These are phyloP conservation scores for Dujonia santamariae DNA, from an alignment of 1,139 yeast species.

Conservation along the genomic window DNA sequence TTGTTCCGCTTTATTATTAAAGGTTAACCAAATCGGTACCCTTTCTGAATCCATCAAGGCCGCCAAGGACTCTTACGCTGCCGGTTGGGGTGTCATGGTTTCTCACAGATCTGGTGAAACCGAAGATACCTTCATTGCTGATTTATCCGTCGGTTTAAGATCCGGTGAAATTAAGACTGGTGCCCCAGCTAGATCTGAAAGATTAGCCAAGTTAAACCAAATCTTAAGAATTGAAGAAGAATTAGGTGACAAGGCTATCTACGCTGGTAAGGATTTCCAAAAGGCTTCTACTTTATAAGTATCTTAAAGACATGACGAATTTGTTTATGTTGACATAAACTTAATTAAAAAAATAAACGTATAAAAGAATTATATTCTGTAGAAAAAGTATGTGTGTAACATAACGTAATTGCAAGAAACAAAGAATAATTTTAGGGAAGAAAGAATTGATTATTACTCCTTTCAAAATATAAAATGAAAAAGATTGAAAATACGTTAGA, in stretches of 20 bases:
- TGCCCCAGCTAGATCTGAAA: conserved; percentile 99
- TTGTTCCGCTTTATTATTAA: conserved; percentile 87
- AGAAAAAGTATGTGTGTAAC: not conserved
- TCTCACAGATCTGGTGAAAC: conserved; percentile 99
- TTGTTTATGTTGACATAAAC: no score
- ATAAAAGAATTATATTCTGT: not conserved
- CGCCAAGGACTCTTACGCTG: conserved; percentile 84
- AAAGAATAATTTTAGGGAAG: no score
- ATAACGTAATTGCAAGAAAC: conserved; percentile 2
- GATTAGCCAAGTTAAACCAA: conserved; percentile 97
- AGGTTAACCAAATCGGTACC: conserved; percentile 96
- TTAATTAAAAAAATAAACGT: not conserved
- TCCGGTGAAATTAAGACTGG: conserved; percentile 98
- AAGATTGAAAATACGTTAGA: no score
- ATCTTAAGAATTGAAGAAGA: conserved; percentile 96
- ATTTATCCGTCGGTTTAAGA: conserved; percentile 93
- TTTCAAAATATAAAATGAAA: no score
- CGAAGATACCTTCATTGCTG: conserved; percentile 97
- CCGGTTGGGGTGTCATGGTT: conserved; percentile 98
- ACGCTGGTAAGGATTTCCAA: conserved; percentile 90
- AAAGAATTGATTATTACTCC: no score
- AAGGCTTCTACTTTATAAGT: conserved; percentile 31
- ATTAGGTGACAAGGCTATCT: conserved; percentile 92
- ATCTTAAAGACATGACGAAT: not conserved
- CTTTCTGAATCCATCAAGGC: conserved; percentile 90